These are phyloP conservation scores for Quercus robur DNA, from an alignment of 306 rosid genomes.

Conservation along the genomic window DNA sequence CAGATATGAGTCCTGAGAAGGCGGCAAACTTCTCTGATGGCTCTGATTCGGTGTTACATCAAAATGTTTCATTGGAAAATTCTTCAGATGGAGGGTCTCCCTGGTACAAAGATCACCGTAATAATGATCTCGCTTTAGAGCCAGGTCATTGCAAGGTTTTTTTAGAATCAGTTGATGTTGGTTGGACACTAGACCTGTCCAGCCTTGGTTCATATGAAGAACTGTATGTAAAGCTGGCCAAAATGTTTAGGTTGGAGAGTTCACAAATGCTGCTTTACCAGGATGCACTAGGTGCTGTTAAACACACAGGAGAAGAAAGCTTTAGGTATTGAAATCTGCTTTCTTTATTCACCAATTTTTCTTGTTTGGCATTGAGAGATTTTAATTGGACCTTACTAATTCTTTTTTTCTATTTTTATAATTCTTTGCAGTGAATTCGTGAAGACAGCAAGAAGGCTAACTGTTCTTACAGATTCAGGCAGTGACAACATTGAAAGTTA, in stretches of 20 bases:
- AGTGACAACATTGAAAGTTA: conserved; percentile 21
- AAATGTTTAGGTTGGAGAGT: conserved; percentile 42
- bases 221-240: conserved; percentile 32
- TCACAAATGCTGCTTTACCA: conserved; percentile 36
- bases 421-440: conserved; percentile 47
- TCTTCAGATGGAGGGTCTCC: conserved; percentile 78
- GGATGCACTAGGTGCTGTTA: conserved; percentile 34
- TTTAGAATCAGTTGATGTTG: conserved; percentile 25
- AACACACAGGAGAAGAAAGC: conserved; percentile 33
- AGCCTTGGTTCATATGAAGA: conserved; percentile 39
- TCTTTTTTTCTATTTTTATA: conserved; percentile 11
- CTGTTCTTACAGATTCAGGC: conserved; percentile 31
- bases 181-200: conserved; percentile 37
- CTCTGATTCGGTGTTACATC: conserved; percentile 44
- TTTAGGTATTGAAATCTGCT: conserved; percentile 36
- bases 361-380: neutral
- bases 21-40: conserved; percentile 56
- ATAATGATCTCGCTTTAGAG: conserved; percentile 44
- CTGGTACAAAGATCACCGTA: conserved; percentile 53
- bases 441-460: conserved; percentile 62
- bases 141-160: conserved; percentile 45
- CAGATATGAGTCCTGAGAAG: conserved; percentile 52
- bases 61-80: conserved; percentile 54
- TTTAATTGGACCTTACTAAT: conserved; percentile 4
- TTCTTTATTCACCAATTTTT: neutral